Conservation (phyloP, 345 rosid species). For the Gossypium thurberi region DNA sequence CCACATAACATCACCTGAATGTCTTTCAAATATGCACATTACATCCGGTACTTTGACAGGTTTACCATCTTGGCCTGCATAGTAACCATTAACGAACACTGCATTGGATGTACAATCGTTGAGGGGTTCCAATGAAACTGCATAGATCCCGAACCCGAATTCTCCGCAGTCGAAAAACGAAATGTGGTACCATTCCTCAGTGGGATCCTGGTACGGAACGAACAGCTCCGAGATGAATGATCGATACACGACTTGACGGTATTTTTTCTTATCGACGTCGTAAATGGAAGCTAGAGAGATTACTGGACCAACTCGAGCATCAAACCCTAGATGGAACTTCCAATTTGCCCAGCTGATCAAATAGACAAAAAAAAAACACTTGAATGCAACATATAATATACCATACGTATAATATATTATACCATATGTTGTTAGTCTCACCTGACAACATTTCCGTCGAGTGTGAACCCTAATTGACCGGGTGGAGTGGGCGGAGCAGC, state of each 20-base stretch:
- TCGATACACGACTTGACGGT: slow-evolving; percentile 42
- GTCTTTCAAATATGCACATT: slow-evolving; percentile 50
- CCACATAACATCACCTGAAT: slow-evolving; percentile 49
- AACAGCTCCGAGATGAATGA: slow-evolving; percentile 49
- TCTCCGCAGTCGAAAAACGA: slow-evolving; percentile 42
- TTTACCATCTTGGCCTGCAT: slow-evolving; percentile 37
- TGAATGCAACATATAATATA: too few species aligned
- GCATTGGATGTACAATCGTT: slow-evolving; percentile 51
- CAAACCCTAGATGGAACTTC: slow-evolving; percentile 46
- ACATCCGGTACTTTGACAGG: slow-evolving; percentile 26
- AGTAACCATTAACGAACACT: slow-evolving; percentile 35
- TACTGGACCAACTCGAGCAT: slow-evolving; percentile 39
- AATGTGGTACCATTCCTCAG: slow-evolving; percentile 34
- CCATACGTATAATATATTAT: too few species aligned
- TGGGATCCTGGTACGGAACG: slow-evolving; percentile 49
- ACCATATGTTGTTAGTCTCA: neutral
- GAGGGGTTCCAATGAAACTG: slow-evolving; percentile 38
- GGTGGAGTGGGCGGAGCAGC: neutral
- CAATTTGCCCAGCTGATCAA: slow-evolving; percentile 47
- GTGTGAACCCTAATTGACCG: slow-evolving; percentile 2
- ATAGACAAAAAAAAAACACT: neutral
- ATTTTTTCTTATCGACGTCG: slow-evolving; percentile 30
- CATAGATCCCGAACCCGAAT: slow-evolving; percentile 36
- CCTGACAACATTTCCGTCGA: slow-evolving; percentile 19
- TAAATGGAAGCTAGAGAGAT: slow-evolving; percentile 46